Percentiles rank a stretch among this genome's conserved stretches.
Conservation (phyloP, 179 eudicot species). For the Vitellaria paradoxa region DNA sequence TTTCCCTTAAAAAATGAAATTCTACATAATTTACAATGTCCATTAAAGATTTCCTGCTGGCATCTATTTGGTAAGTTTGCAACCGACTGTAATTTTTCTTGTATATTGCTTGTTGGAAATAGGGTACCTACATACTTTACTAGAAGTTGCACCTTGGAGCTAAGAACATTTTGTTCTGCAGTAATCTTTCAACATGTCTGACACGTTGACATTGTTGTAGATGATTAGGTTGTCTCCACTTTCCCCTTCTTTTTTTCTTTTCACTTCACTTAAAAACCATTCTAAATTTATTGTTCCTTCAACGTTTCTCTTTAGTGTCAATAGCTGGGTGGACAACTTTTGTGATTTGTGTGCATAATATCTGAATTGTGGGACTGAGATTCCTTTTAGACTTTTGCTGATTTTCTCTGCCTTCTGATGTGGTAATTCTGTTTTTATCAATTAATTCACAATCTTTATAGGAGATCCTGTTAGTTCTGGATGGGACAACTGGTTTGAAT, state of each 20-base stretch:
- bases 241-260: background rate
- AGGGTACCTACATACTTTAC: background rate
- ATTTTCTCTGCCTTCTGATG: background rate
- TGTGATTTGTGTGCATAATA: background rate
- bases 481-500: constrained; percentile 97
- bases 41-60: background rate
- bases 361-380: background rate
- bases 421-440: background rate
- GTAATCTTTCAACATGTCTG: constrained; percentile 3
- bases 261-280: background rate
- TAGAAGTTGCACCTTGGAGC: background rate
- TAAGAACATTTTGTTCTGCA: background rate
- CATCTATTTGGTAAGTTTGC: background rate
- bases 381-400: constrained; percentile 6
- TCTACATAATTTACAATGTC: no score
- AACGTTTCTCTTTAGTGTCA: background rate
- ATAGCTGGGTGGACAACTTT: background rate
- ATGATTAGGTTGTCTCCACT: background rate
- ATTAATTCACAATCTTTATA: constrained; percentile 25
- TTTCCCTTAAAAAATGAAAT: no score
- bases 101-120: background rate
- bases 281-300: background rate
- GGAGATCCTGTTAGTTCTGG: constrained; percentile 93
- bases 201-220: background rate
- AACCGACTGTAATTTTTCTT: background rate